Conservation (phyloP, 805 yeast species). For the Teunomyces tritomae region DNA sequence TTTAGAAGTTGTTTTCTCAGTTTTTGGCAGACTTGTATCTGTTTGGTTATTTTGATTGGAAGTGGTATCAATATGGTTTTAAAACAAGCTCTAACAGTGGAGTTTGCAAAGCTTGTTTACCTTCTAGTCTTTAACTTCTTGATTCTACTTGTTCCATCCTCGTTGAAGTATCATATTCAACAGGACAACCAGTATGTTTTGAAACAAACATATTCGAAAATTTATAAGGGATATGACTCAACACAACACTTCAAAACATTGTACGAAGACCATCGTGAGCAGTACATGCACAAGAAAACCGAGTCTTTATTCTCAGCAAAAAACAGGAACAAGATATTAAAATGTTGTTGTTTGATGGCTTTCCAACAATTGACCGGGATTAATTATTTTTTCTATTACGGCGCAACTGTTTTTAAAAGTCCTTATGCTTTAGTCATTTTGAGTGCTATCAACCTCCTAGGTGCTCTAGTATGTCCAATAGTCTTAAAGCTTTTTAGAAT, state of each 20-base stretch:
- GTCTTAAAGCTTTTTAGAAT: constrained; percentile 12
- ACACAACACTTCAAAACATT: background rate
- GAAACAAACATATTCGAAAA: background rate
- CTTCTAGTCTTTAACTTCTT: constrained; percentile 5
- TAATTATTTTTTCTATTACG: constrained; percentile 32
- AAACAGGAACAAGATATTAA: background rate
- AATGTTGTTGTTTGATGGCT: constrained; percentile 24
- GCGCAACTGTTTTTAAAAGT: constrained; percentile 20
- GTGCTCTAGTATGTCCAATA: constrained; percentile 16
- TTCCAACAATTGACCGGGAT: constrained; percentile 36
- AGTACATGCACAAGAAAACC: background rate
- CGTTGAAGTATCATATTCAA: constrained; percentile 6
- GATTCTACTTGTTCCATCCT: constrained; percentile 9
- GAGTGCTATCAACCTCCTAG: constrained; percentile 19
- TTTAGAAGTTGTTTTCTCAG: constrained; percentile 17
- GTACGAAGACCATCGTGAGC: background rate
- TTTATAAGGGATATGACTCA: background rate
- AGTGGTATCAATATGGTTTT: constrained; percentile 10
- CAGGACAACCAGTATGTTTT: background rate
- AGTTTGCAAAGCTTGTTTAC: constrained; percentile 5
- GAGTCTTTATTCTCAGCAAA: background rate
- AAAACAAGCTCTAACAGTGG: background rate
- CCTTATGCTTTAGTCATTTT: constrained; percentile 15
- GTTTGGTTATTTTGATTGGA: constrained; percentile 23
- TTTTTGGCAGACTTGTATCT: constrained; percentile 22